Evolutionary conservation across 2,329 filamentous ascomycete genomes (phyloP).

Genomic region (Didymella pinodella): DNA sequence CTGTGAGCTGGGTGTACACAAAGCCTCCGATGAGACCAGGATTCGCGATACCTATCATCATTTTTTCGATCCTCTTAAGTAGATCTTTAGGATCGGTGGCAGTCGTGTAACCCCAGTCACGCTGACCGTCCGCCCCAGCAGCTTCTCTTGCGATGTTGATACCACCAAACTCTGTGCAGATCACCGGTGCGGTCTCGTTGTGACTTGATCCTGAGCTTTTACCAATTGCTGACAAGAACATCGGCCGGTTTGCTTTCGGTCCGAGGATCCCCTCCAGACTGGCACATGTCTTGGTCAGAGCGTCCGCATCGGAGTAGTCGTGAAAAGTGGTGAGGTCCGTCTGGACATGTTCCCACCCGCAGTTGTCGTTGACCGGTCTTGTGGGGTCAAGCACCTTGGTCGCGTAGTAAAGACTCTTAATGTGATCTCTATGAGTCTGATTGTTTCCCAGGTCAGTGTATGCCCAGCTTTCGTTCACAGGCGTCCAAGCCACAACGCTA

Average conservation of each 20-base stretch:
- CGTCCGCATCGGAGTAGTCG: conserved; percentile 68
- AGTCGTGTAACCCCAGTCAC: conserved; percentile 72
- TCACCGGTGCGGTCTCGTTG: conserved; percentile 63
- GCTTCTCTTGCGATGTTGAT: conserved; percentile 67
- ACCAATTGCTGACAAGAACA: conserved; percentile 62
- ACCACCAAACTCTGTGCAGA: conserved; percentile 73
- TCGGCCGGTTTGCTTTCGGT: conserved; percentile 60
- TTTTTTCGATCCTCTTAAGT: conserved; percentile 64
- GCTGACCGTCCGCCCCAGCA: conserved; percentile 56
- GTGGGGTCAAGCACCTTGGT: conserved; percentile 72
- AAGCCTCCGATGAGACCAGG: conserved; percentile 67
- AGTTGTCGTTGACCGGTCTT: conserved; percentile 74
- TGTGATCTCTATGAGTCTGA: conserved; percentile 68
- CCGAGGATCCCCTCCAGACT: conserved; percentile 63
- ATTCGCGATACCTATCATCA: conserved; percentile 66
- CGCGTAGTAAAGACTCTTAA: conserved; percentile 68
- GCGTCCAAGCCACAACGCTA: conserved; percentile 71
- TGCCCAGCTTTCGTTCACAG: conserved; percentile 70
- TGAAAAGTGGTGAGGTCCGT: conserved; percentile 73
- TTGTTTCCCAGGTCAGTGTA: conserved; percentile 66
- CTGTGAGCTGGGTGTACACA: conserved; percentile 70
- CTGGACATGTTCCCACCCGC: conserved; percentile 73
- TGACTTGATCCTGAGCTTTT: conserved; percentile 59
- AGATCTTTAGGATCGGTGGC: conserved; percentile 67
- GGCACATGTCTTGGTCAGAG: conserved; percentile 63